Conservation (phyloP, 345 rosid species). For the Dovyalis caffra region DNA sequence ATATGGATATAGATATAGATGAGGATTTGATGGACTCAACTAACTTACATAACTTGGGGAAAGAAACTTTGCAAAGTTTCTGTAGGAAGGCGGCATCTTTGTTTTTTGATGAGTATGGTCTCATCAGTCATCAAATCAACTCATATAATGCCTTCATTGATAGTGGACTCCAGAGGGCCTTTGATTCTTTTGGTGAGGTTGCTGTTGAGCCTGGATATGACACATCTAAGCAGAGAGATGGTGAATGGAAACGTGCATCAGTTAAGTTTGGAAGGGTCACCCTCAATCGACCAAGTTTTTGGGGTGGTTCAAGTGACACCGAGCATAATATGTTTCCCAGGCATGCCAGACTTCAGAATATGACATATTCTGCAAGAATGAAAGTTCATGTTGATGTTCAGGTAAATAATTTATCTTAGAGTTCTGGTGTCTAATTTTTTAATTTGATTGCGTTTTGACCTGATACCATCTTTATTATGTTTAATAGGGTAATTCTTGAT, state of each 20-base stretch:
- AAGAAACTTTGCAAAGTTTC: constrained; percentile 42
- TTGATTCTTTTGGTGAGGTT: constrained; percentile 66
- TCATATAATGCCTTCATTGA: constrained; percentile 68
- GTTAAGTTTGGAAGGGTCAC: constrained; percentile 65
- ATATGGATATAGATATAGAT: constrained; percentile 22
- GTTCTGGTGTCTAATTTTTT: not conserved
- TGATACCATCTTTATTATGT: not conserved
- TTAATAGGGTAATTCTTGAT: not conserved
- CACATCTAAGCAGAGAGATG: constrained; percentile 62
- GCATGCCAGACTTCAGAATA: constrained; percentile 88
- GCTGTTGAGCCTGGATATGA: constrained; percentile 66
- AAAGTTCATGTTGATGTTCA: constrained; percentile 60
- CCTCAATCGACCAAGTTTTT: constrained; percentile 55
- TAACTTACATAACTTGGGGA: constrained; percentile 44
- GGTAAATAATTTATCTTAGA: constrained; percentile 34
- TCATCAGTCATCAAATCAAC: constrained; percentile 82
- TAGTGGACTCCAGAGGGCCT: constrained; percentile 59
- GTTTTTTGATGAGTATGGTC: constrained; percentile 67
- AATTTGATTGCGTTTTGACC: not conserved
- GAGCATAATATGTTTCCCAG: constrained; percentile 59
- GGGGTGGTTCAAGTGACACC: constrained; percentile 32
- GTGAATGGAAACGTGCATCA: constrained; percentile 55
- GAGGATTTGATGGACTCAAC: constrained; percentile 27
- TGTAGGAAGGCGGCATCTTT: constrained; percentile 58
- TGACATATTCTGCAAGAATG: constrained; percentile 78